Evolutionary conservation across 106 monocot species (phyloP), one percentile per base, ranked within the genome.

Genomic region (Amphibolis antarctica): DNA sequence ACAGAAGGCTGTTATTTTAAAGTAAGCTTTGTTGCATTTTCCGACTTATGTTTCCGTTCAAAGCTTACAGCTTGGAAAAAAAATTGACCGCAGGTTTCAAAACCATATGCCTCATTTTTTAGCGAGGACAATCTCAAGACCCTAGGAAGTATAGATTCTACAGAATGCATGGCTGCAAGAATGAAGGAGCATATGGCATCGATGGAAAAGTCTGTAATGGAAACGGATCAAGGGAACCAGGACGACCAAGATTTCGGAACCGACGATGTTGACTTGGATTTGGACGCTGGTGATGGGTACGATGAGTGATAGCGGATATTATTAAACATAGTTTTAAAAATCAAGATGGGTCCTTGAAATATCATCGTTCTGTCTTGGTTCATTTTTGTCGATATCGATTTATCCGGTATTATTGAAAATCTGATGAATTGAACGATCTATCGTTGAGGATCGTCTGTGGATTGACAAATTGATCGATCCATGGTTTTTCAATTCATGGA

Each of bases 101-200:
- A 87, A 71, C 89, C 96, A 0, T 78, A 80, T 30, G 29, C 77
- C 28, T 63, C 84, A 70, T 96, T 96, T 66, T 96, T 96, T 60
- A 77, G 42, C 4, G 83, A 86, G 10, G 49, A 67, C 4, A 96
- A 86, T 53, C 58, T 96, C 44, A 72, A 82, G 45, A 28, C 66
- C 10, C 28, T 89, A 42, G 62, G 59, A 74, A 74, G 66, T 31
- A 48, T 47, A 47, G 22, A 44, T 2, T 22, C 61, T 17, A 31
- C 55, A 15, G 19, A 46, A 9, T 42, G 29, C 17, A 78, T 62
- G 31, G 42, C 66, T 46, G 55, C 76, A 50, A 65, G 69, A 53
- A 63, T 73, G 68, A 54, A 75, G 25, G 58, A 72, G 36, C 59
- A 46, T 17, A 10, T 76, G 53, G 70, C 50, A 7, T 52, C 53